Conservation (phyloP, 164 flowering plant genomes). For the Echeveria elegans region DNA sequence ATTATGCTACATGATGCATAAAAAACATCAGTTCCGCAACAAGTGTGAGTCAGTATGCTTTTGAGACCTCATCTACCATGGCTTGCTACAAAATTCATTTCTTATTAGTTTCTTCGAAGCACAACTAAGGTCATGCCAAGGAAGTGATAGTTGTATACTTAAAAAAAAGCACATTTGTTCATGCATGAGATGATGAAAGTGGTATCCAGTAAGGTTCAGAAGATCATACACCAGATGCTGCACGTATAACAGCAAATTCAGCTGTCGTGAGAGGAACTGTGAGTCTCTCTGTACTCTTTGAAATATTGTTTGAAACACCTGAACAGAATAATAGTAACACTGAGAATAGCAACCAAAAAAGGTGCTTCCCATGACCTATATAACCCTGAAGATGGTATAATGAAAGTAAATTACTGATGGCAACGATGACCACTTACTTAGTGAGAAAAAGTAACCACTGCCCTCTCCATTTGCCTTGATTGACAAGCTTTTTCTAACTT, state of each 20-base stretch:
- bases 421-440: slow-evolving; percentile 47
- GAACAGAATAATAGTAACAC: slow-evolving; percentile 14
- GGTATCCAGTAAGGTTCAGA: background rate
- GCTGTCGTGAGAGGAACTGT: slow-evolving; percentile 70
- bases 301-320: slow-evolving; percentile 55
- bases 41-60: too few species aligned
- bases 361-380: background rate
- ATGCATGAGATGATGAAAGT: background rate
- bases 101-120: background rate
- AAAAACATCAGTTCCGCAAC: too few species aligned
- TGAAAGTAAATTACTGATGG: background rate
- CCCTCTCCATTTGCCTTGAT: slow-evolving; percentile 55
- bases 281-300: slow-evolving; percentile 55
- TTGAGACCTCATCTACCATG: too few species aligned
- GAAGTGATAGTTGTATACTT: too few species aligned
- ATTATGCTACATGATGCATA: background rate
- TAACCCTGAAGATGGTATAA: background rate
- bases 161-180: background rate
- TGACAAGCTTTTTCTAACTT: slow-evolving; percentile 66
- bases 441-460: slow-evolving; percentile 46
- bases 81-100: too few species aligned
- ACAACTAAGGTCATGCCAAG: background rate
- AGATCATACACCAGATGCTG: slow-evolving; percentile 70
- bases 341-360: background rate
- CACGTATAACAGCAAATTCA: slow-evolving; percentile 74